Evolutionary conservation across 2,329 filamentous ascomycete genomes (phyloP).

Genomic region (Curvularia sp.): DNA sequence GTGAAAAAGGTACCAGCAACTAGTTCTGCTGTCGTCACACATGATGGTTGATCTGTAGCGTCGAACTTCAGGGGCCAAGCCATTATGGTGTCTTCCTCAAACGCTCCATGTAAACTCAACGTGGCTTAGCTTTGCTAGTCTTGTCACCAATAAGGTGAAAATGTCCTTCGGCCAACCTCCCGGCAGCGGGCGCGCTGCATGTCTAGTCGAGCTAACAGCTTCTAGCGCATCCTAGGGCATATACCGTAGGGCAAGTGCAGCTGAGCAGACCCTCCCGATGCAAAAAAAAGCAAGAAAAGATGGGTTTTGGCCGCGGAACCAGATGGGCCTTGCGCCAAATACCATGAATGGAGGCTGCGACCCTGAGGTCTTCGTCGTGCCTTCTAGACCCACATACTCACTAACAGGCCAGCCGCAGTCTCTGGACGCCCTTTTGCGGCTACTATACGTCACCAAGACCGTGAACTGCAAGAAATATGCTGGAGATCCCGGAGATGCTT

Average conservation of each 20-base stretch:
- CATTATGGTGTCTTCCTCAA: background rate
- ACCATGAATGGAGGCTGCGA: background rate
- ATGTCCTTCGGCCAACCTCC: conserved; percentile 8
- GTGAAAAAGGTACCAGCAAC: background rate
- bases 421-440: background rate
- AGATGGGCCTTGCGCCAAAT: background rate
- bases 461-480: background rate
- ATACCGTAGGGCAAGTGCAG: background rate
- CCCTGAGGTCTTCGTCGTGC: conserved; percentile 1
- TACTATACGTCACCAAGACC: background rate
- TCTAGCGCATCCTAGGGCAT: conserved; percentile 1
- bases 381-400: conserved; percentile 1
- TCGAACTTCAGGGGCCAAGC: background rate
- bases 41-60: background rate
- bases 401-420: background rate
- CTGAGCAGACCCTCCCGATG: background rate
- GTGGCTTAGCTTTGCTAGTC: conserved; percentile 3
- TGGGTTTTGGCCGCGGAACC: background rate
- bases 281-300: background rate
- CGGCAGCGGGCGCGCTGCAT: background rate
- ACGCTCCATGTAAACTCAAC: background rate
- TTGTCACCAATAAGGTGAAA: background rate
- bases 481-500: background rate
- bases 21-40: conserved; percentile 2
- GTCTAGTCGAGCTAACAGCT: conserved; percentile 10